Conservation (phyloP, 2,329 filamentous ascomycete genomes). For the Xylariaceae sp. region DNA sequence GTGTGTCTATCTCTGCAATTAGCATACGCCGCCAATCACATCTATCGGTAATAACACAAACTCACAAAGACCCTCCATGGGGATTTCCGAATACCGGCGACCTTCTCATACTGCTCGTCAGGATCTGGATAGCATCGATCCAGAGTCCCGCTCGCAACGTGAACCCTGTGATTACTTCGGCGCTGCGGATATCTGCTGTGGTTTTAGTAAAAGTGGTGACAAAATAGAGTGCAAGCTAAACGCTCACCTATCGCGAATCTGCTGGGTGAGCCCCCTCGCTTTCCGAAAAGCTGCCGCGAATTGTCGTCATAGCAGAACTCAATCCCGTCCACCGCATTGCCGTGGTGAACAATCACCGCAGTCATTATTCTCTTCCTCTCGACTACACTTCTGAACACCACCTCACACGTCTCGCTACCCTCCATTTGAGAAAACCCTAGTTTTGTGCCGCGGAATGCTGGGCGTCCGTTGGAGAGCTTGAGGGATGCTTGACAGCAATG, state of each 20-base stretch:
- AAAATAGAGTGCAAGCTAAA: conserved; percentile 9
- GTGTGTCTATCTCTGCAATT: conserved; percentile 59
- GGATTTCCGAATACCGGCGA: conserved; percentile 82
- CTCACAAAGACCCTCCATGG: conserved; percentile 76
- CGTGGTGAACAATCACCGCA: conserved; percentile 72
- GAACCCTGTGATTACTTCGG: conserved; percentile 86
- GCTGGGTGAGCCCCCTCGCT: conserved; percentile 64
- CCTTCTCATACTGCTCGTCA: conserved; percentile 83
- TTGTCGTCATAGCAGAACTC: conserved; percentile 92
- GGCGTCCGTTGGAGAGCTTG: conserved; percentile 66
- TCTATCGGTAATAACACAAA: conserved; percentile 23
- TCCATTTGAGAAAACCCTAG: conserved; percentile 70
- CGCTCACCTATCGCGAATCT: conserved; percentile 75
- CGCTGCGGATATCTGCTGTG: conserved; percentile 67
- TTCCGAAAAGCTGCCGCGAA: conserved; percentile 81
- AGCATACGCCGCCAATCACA: conserved; percentile 15
- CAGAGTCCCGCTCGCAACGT: conserved; percentile 73
- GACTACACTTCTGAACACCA: conserved; percentile 68
- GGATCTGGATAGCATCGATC: conserved; percentile 84
- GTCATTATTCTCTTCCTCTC: conserved; percentile 70
- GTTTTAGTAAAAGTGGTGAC: neutral
- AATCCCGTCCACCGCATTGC: conserved; percentile 72
- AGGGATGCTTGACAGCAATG: conserved; percentile 67
- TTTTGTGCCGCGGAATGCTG: conserved; percentile 71
- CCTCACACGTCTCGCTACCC: conserved; percentile 64